Conservation (phyloP, 352 stramenopile genomes). For the Pelagophyceae sp. region DNA sequence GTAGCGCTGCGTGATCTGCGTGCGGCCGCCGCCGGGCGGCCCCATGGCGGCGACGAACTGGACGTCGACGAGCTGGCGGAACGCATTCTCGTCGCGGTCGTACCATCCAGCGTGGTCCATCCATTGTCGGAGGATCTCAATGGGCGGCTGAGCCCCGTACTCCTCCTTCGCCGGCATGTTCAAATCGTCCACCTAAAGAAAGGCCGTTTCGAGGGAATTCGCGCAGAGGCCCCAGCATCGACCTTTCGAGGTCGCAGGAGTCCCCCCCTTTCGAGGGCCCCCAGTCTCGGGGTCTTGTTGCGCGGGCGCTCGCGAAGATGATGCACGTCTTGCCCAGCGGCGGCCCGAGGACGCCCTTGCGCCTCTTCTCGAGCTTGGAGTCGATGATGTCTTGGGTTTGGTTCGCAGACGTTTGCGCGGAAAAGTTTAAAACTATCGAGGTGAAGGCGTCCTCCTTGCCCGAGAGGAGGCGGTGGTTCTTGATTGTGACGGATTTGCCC, state of each 20-base stretch:
- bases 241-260: no score
- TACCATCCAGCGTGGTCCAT: constrained; percentile 87
- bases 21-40: constrained; percentile 73
- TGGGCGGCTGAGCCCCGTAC: constrained; percentile 80
- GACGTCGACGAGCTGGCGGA: constrained; percentile 79
- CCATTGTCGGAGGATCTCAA: constrained; percentile 80
- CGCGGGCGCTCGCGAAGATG: constrained; percentile 72
- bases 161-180: constrained; percentile 88
- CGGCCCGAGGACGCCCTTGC: constrained; percentile 77
- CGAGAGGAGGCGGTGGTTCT: constrained; percentile 71
- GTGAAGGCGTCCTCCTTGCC: constrained; percentile 64
- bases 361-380: constrained; percentile 80
- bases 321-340: constrained; percentile 74
- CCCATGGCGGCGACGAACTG: constrained; percentile 83
- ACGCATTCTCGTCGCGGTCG: constrained; percentile 81
- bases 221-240: no score
- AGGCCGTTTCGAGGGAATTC: no score
- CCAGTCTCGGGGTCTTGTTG: no score
- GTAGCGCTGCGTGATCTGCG: constrained; percentile 79
- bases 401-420: constrained; percentile 78
- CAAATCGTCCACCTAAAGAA: constrained; percentile 63
- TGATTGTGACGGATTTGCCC: constrained; percentile 83
- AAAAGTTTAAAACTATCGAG: constrained; percentile 83
- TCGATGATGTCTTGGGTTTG: constrained; percentile 87
- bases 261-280: no score